These are phyloP conservation scores for Mrakiaceae sp. DNA, from an alignment of 1,284 basidiomycete species.

Conservation along the genomic window DNA sequence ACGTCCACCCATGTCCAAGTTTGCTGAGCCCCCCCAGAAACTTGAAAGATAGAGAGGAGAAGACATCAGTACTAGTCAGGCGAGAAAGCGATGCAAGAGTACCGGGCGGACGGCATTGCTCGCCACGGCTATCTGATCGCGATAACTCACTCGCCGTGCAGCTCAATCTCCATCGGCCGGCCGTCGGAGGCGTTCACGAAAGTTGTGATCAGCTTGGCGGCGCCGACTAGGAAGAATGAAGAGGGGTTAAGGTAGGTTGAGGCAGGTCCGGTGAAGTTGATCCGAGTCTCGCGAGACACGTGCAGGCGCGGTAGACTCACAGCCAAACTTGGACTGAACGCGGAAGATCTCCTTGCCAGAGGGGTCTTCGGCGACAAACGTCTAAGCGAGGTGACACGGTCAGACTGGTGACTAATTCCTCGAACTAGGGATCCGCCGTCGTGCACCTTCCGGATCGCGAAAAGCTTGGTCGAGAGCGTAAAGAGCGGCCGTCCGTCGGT, in stretches of 20 bases:
- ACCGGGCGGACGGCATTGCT: not conserved
- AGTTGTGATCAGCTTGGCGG: slow-evolving; percentile 28
- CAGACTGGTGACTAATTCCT: too few species aligned
- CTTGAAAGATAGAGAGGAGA: not conserved
- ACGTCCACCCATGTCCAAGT: slow-evolving; percentile 25
- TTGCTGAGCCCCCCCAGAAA: slow-evolving; percentile 29
- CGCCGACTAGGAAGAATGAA: slow-evolving; percentile 21
- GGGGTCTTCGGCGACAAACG: slow-evolving; percentile 25
- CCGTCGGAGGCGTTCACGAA: slow-evolving; percentile 27
- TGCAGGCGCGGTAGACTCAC: slow-evolving; percentile 21
- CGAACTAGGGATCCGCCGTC: too few species aligned
- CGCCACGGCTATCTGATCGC: not conserved
- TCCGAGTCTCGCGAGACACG: not conserved
- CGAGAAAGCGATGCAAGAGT: not conserved
- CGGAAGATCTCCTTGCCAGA: slow-evolving; percentile 27
- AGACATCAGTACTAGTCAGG: not conserved
- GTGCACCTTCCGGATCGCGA: slow-evolving; percentile 23
- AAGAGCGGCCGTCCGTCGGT: slow-evolving; percentile 26
- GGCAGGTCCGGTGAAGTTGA: not conserved
- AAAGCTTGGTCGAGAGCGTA: slow-evolving; percentile 26
- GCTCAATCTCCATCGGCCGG: slow-evolving; percentile 21
- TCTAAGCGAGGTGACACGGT: too few species aligned
- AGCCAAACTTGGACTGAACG: slow-evolving; percentile 24
- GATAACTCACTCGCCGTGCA: slow-evolving; percentile 23
- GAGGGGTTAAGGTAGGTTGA: not conserved